phyloP scores from a whole-genome alignment of 208 protist species.

The Crithidia bombi region DNA sequence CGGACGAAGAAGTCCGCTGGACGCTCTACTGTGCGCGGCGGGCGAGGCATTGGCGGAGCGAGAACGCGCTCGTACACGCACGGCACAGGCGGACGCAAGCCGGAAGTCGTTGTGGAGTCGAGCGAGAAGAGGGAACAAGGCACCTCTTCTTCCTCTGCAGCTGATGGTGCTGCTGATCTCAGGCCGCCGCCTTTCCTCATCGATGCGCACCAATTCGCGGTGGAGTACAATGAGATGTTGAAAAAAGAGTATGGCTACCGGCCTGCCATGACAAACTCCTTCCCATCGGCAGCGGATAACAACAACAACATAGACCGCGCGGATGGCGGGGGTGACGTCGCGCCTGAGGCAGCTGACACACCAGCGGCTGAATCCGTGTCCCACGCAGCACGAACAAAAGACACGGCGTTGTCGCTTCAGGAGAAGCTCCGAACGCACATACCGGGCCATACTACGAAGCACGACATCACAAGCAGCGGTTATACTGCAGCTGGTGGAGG shows the following conservation, averaged over 20 bases:
- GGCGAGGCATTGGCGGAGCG: slow-evolving; percentile 1
- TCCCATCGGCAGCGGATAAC: slow-evolving; percentile 46
- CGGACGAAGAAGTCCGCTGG: slow-evolving; percentile 3
- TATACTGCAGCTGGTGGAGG: not conserved
- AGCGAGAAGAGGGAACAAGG: not conserved
- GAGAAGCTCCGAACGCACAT: slow-evolving; percentile 33
- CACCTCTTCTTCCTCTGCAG: not conserved
- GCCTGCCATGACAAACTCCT: slow-evolving; percentile 42
- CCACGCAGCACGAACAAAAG: not conserved
- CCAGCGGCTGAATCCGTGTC: no score
- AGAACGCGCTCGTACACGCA: slow-evolving; percentile 2
- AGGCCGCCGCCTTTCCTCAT: slow-evolving; percentile 57
- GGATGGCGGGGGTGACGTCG: not conserved
- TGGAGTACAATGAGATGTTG: slow-evolving; percentile 72
- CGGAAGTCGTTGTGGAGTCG: not conserved
- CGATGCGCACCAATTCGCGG: slow-evolving; percentile 75
- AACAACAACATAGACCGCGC: slow-evolving; percentile 39
- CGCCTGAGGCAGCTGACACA: not conserved
- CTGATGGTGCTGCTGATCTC: not conserved
- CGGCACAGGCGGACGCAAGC: slow-evolving; percentile 1
- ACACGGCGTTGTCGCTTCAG: not conserved
- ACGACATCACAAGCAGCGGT: not conserved
- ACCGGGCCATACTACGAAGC: slow-evolving; percentile 26
- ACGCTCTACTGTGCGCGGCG: not conserved
- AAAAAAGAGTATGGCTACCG: slow-evolving; percentile 80